A percentile compares a stretch with the other conserved stretches of the same genome.
phyloP scores from a whole-genome alignment of 768 basidiomycete species.

The Scleroderma citrinum region DNA sequence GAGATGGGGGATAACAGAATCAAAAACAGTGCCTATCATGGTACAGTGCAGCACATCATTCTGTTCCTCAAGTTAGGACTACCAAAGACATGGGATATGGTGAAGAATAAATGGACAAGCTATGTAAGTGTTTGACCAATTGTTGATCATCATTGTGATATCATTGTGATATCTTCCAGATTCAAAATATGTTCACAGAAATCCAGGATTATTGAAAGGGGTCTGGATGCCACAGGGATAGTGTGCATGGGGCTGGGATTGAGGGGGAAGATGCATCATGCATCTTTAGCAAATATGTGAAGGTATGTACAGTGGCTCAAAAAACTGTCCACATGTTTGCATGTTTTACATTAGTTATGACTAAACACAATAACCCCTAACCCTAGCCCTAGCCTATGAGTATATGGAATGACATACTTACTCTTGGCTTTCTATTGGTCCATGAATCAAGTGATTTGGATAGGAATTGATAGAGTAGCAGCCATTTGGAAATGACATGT shows the following conservation, averaged over 20 bases:
- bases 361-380: too few species aligned
- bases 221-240: slow-evolving; percentile 2
- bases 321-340: too few species aligned
- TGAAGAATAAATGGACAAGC: background rate
- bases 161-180: background rate
- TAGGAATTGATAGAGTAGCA: too few species aligned
- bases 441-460: too few species aligned
- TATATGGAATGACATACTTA: too few species aligned
- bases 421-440: too few species aligned
- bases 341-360: too few species aligned
- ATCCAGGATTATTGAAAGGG: background rate
- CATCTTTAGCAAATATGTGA: background rate
- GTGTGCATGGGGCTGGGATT: background rate
- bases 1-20: background rate
- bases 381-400: too few species aligned
- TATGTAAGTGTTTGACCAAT: background rate
- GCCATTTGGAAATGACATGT: too few species aligned
- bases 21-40: background rate
- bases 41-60: background rate
- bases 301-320: too few species aligned
- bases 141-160: background rate
- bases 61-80: background rate
- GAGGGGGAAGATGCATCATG: background rate
- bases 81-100: background rate
- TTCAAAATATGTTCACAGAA: background rate